Conservation (phyloP, 345 rosid genomes). For the Raphanus sativus region DNA sequence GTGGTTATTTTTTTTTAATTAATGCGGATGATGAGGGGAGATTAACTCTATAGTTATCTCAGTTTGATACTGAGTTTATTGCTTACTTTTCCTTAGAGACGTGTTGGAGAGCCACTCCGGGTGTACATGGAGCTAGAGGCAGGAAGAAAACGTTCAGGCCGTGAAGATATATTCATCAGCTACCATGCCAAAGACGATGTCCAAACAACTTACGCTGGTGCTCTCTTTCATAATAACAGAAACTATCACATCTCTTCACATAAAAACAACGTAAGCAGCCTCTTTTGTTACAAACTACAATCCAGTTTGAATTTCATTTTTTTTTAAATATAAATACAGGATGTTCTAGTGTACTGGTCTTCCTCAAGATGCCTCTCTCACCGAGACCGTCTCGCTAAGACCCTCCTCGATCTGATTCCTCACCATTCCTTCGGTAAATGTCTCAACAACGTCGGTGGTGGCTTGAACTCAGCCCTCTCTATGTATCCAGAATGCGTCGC, state of each 20-base stretch:
- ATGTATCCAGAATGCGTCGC: slow-evolving; percentile 70
- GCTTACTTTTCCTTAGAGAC: slow-evolving; percentile 48
- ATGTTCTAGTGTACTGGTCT: slow-evolving; percentile 84
- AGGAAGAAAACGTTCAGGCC: slow-evolving; percentile 77
- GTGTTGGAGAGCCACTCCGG: slow-evolving; percentile 76
- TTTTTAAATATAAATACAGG: slow-evolving; percentile 36
- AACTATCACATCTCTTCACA: slow-evolving; percentile 65
- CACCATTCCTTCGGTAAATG: slow-evolving; percentile 93
- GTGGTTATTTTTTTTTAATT: not conserved
- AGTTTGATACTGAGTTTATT: no score
- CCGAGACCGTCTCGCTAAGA: slow-evolving; percentile 67
- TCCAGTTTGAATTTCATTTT: not conserved
- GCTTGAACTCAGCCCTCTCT: slow-evolving; percentile 65
- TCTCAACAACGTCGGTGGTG: slow-evolving; percentile 83
- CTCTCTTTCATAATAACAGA: slow-evolving; percentile 84
- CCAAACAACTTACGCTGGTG: slow-evolving; percentile 87
- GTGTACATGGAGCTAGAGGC: slow-evolving; percentile 96
- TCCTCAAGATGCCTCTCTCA: slow-evolving; percentile 83
- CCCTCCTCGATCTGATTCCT: slow-evolving; percentile 65
- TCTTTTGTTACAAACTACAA: not conserved
- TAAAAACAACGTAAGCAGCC: slow-evolving; percentile 63
- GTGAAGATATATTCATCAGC: slow-evolving; percentile 82
- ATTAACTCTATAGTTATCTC: not conserved
- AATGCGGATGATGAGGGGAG: not conserved
- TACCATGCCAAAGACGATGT: slow-evolving; percentile 88